These are phyloP conservation scores for Hanseniaspora nectarophila DNA, from an alignment of 805 yeast genomes.

Conservation along the genomic window DNA sequence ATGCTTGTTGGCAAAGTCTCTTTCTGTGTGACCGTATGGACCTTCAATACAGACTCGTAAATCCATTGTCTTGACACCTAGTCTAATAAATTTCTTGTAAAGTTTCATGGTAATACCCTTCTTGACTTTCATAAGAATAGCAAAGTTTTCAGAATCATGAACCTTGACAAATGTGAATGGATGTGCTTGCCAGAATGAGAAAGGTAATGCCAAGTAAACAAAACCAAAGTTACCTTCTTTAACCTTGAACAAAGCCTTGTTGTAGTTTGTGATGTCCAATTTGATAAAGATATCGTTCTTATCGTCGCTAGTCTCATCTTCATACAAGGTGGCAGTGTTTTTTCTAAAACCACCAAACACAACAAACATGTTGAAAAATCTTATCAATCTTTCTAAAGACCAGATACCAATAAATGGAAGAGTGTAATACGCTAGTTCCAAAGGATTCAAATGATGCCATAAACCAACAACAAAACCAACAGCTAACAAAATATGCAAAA, in stretches of 20 bases:
- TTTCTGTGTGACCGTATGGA: constrained; percentile 12
- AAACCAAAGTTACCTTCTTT: constrained; percentile 13
- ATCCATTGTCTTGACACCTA: background rate
- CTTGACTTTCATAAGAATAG: constrained; percentile 10
- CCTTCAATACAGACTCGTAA: constrained; percentile 13
- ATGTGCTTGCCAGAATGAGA: constrained; percentile 14
- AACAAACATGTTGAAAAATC: constrained; percentile 38
- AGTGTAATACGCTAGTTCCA: constrained; percentile 39
- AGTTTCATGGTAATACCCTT: constrained; percentile 11
- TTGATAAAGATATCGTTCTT: background rate
- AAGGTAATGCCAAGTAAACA: constrained; percentile 3
- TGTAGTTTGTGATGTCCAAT: constrained; percentile 9
- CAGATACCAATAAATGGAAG: constrained; percentile 51
- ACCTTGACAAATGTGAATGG: constrained; percentile 11
- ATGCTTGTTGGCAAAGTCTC: background rate
- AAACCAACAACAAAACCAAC: constrained; percentile 34
- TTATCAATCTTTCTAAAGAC: constrained; percentile 49
- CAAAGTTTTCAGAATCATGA: background rate
- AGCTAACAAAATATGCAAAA: constrained; percentile 35
- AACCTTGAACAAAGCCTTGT: constrained; percentile 6
- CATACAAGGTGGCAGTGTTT: background rate
- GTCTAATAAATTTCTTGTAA: background rate
- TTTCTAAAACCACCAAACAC: constrained; percentile 14
- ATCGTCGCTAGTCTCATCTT: background rate
- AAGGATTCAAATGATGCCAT: constrained; percentile 31